Evolutionary conservation across 2,329 filamentous ascomycete species (phyloP), one percentile per base, ranked within the genome.

Genomic region (Ophiostoma quercus): DNA sequence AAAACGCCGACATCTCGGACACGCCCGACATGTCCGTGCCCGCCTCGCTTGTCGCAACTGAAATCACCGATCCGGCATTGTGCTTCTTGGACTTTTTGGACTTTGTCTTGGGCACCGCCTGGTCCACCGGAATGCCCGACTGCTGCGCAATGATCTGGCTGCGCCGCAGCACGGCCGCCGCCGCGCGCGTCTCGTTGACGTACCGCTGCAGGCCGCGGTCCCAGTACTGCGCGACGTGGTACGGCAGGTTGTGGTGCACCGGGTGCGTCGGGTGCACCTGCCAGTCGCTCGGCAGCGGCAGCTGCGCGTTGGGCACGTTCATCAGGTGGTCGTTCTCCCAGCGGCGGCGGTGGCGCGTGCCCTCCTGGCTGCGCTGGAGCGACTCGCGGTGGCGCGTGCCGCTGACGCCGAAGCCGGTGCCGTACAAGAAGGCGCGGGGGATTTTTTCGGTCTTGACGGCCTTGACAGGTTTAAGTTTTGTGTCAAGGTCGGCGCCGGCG

Each of bases 251-350:
- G 71, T 85, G 82, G 75, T 90, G 88, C 67, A 92, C 85, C 4
- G 89, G 89, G 78, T 97, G 87, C 16, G 94, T 95, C 2, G 94
- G 92, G 62, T 86, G 88, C 66, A 94, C 86, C 75, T 90, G 86
- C 90, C 91, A 97, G 80, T 99, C 95, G 71, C 83, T 84, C 0
- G 93, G 88, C 63, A 90, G 84, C 0, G 95, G 95, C 0, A 94
- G 92, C 74, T 94, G 87, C 22, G 85, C 92, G 79, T 95, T 90
- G 22, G 95, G 95, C 72, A 98, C 95, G 79, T 89, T 87, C 70
- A 97, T 82, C 72, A 98, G 87, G 74, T 88, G 92, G 80, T 97
- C 92, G 79, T 98, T 99, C 82, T 99, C 95, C 93, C 94, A 98
- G 70, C 94, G 86, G 75, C 94, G 89, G 67, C 94, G 85, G 76